Conservation (phyloP, 1,139 yeast species). For the Saccharomycopsis hybrid region DNA sequence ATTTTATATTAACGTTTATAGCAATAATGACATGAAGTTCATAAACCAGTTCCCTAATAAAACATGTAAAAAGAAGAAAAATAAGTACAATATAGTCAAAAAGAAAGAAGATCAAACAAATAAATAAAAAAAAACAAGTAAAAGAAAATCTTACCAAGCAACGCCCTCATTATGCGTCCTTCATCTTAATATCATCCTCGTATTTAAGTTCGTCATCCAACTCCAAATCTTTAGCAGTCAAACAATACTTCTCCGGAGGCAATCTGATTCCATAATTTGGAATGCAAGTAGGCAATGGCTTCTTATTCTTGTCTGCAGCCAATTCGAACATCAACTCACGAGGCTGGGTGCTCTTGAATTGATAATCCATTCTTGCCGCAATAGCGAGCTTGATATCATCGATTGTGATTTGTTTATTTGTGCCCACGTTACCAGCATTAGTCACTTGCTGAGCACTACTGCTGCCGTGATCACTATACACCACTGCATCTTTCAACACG, state of each 20-base stretch:
- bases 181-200: slow-evolving; percentile 28
- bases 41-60: too few species aligned
- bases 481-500: slow-evolving; percentile 79
- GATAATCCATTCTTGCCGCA: slow-evolving; percentile 88
- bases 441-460: slow-evolving; percentile 32
- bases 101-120: background rate
- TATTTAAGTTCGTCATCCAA: slow-evolving; percentile 36
- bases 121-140: background rate
- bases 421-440: slow-evolving; percentile 34
- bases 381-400: slow-evolving; percentile 91
- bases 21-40: too few species aligned
- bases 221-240: slow-evolving; percentile 78
- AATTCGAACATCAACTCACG: slow-evolving; percentile 84
- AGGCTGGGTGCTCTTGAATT: slow-evolving; percentile 93
- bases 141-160: background rate
- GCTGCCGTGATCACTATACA: slow-evolving; percentile 79
- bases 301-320: slow-evolving; percentile 86
- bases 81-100: background rate
- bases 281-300: slow-evolving; percentile 85
- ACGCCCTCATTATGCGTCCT: background rate
- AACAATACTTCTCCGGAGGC: slow-evolving; percentile 96
- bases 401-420: slow-evolving; percentile 52
- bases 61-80: background rate
- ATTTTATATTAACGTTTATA: too few species aligned
- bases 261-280: slow-evolving; percentile 89